These are phyloP conservation scores for Marchantia paleacea DNA, from an alignment of 225 moss, liverwort and hornwort species.

Conservation along the genomic window DNA sequence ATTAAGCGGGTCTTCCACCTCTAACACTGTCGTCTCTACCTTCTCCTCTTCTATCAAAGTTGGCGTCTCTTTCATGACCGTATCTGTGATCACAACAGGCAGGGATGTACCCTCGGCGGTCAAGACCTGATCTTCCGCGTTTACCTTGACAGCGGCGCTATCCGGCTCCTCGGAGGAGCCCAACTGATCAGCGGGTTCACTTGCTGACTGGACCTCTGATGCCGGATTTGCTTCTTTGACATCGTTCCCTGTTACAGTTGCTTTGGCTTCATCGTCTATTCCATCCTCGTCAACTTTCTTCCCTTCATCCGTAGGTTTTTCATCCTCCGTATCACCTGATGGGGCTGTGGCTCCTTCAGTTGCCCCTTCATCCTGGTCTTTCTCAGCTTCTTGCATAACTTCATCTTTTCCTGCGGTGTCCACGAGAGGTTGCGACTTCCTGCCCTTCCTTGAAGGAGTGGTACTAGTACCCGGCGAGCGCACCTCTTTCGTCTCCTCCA, in stretches of 20 bases:
- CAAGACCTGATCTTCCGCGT: constrained; percentile 34
- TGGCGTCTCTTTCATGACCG: constrained; percentile 24
- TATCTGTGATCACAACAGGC: constrained; percentile 20
- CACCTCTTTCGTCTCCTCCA: constrained; percentile 38
- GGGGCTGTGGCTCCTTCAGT: constrained; percentile 24
- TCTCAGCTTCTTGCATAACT: constrained; percentile 31
- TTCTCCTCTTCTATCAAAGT: constrained; percentile 18
- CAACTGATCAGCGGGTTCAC: constrained; percentile 21
- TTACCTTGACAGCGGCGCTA: constrained; percentile 34
- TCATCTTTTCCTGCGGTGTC: constrained; percentile 42
- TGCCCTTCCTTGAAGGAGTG: constrained; percentile 23
- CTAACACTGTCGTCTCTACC: constrained; percentile 22
- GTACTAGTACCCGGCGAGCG: constrained; percentile 25
- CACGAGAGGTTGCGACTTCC: constrained; percentile 29
- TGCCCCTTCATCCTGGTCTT: constrained; percentile 14
- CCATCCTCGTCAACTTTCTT: constrained; percentile 12
- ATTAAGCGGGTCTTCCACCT: constrained; percentile 13
- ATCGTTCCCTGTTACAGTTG: constrained; percentile 2
- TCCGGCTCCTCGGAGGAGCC: constrained; percentile 15
- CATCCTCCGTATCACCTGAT: background rate
- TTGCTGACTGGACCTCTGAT: constrained; percentile 21
- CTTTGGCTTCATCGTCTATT: constrained; percentile 14
- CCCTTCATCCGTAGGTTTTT: background rate
- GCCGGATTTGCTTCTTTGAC: constrained; percentile 6
- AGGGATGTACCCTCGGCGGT: constrained; percentile 19